Base-by-base conservation (phyloP, 1,139 yeast genomes). In the Fermentozyma sake region DNA sequence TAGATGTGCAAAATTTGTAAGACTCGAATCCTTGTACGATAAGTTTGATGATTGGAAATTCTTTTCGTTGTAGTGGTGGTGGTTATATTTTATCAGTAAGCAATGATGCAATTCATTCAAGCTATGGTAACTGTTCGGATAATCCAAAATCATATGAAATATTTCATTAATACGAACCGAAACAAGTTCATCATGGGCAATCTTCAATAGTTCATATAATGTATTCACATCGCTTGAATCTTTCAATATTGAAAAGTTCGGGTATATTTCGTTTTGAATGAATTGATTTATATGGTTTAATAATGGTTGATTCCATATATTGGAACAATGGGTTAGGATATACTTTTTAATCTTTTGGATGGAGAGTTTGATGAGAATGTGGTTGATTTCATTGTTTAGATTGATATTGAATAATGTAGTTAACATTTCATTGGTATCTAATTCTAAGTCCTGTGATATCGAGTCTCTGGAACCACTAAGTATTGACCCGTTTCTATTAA, bases 41-140 rank as follows among this genome's bases (percentile, higher is more conserved):
- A 28, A 18, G 12, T 36, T 36, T 31, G 11, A 15, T 7, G 7
- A 12, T 7, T 21, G 14, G 16, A 16, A 12, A 9, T 16, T 14
- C 8, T 13, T 13, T 3, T 15, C 20, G n/a, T 31, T 27, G 17
- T 38, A 33, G 22, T 32, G 36, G 12, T 39, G 38, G 16, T 33
- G 42, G 26, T 39, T 42, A 14, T 39, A 39, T 24, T 51, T 50
- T 24, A 46, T 48, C 46, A 48, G 51, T 33, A 74, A 40, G 43
- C 79, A 68, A 27, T 59, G 55, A 42, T 72, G 72, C 21, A 89
- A 52, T 44, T 89, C 97, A 15, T 64, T 55, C 13, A 89, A 53
- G 0, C 91, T 82, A 2, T 68, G 61, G 15, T 49, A 49, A 1
- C 93, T 76, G 2, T 50, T 41, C 0, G 95, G 95, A 42, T 59